Evolutionary conservation across 805 yeast species (phyloP), one percentile per base, ranked within the genome.

Genomic region (Candida andamanensis): DNA sequence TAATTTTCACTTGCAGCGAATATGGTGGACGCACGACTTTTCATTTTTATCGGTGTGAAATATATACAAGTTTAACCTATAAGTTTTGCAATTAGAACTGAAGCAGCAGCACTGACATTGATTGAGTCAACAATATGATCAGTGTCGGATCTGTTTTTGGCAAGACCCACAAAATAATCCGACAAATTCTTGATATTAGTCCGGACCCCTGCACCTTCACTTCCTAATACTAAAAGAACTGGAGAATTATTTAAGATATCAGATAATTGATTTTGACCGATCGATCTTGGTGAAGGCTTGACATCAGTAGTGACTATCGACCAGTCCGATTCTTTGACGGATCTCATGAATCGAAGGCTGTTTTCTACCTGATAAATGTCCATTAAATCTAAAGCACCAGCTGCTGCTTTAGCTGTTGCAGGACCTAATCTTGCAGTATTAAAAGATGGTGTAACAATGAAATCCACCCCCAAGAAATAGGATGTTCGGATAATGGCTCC

Each of bases 41-140:
- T 10, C 14, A n/a, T n/a, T n/a, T n/a, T n/a, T n/a, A n/a, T n/a
- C n/a, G n/a, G 11, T 19, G 22, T 19, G 26, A 23, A 23, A 11
- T 23, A 12, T 23, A 23, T 23, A 23, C 13, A 23, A 14, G 22
- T 19, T 19, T 23, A 23, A 6, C 13, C 13, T 8, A 23, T 11
- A n/a, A 33, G 23, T 29, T 33, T 40, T 8, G 41, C 28, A 5
- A 85, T 58, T 29, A 87, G 50, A 17, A 87, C 49, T 1, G 89
- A 92, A 1, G 89, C 72, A 1, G 97, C 96, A 6, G 87, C 95
- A 50, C 92, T 84, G 19, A 85, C 97, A 50, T 87, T 87, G 48
- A 87, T 61, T 18, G 95, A 83, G 50, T 86, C 95, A 23, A 87
- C 78, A 5, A 54, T 41, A 10, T 20, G 39, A 31, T 52, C 56